Evolutionary conservation across 2,329 filamentous ascomycete species (phyloP), one percentile per base, ranked within the genome.

Genomic region (Meredithiella fracta): DNA sequence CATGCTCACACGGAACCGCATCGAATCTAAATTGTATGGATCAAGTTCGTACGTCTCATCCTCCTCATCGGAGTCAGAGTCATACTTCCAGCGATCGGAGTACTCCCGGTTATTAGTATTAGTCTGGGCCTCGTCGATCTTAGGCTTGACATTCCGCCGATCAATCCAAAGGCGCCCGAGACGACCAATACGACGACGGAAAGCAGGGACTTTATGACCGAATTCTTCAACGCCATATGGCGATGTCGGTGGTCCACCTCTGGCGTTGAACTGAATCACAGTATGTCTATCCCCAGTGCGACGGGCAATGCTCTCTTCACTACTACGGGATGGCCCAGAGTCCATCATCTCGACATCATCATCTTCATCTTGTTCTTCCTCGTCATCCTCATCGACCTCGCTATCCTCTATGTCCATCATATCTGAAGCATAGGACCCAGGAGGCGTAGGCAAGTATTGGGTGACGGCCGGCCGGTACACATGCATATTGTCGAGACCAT

Each of bases 101-200:
- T 75, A 66, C 23, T 68, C 42, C 22, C 8, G 20, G 9, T 37
- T 20, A 23, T 52, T 15, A 25, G 15, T 29, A 15, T 47, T n/a
- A 17, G 51, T n/a, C 66, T 47, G 66, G 63, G 40, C 75, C 68
- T 64, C 67, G 67, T 66, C 68, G 71, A 58, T 72, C 70, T 53
- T 72, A 76, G 47, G 67, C 76, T 20, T 60, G 65, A 88, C 72
- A 56, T 83, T 82, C 62, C 86, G 82, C 62, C 89, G 83, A 69
- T 97, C 92, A 62, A 97, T 87, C 78, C 89, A 88, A 62, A 94
- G 68, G 40, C 91, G 82, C 60, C 89, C 88, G 60, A 90, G 76
- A 62, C 91, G 84, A 55, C 91, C 91, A 56, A 89, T 81, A 58
- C 92, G 83, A 60, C 89, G 81, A 61, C 91, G 82, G 73, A 86